These are phyloP conservation scores for Ogataea corticis DNA, from an alignment of 805 yeast species.

Conservation along the genomic window DNA sequence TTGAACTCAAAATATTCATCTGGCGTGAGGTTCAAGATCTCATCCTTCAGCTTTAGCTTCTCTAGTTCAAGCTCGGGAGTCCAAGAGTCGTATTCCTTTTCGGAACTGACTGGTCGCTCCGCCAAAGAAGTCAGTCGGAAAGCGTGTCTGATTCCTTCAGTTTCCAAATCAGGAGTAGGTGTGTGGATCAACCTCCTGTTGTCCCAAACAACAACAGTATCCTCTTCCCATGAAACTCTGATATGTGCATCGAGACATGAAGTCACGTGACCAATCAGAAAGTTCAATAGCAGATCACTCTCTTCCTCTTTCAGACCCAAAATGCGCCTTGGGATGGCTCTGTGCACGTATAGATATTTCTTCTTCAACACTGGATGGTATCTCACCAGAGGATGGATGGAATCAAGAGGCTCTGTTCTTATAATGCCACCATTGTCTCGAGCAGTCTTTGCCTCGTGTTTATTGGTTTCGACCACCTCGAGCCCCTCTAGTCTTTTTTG, in stretches of 20 bases:
- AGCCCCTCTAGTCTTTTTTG: too few species aligned
- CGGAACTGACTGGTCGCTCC: slow-evolving; percentile 49
- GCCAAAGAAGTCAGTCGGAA: slow-evolving; percentile 68
- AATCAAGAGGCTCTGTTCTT: slow-evolving; percentile 58
- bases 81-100: slow-evolving; percentile 22
- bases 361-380: slow-evolving; percentile 64
- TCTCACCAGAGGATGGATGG: slow-evolving; percentile 63
- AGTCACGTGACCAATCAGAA: slow-evolving; percentile 49
- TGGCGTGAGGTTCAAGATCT: too few species aligned
- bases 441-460: too few species aligned
- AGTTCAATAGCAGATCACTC: slow-evolving; percentile 54
- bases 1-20: too few species aligned
- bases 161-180: slow-evolving; percentile 64
- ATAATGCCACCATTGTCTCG: slow-evolving; percentile 51
- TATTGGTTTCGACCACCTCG: too few species aligned
- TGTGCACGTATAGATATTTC: slow-evolving; percentile 53
- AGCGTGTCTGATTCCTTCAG: slow-evolving; percentile 61
- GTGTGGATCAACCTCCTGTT: slow-evolving; percentile 65
- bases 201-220: slow-evolving; percentile 70
- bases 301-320: slow-evolving; percentile 69
- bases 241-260: slow-evolving; percentile 56
- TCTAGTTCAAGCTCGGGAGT: slow-evolving; percentile 12
- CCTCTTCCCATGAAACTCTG: slow-evolving; percentile 64
- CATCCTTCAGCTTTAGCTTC: not conserved
- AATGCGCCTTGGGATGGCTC: slow-evolving; percentile 58